Evolutionary conservation across 1,284 basidiomycete species (phyloP).

Genomic region (Ganoderma boninense): DNA sequence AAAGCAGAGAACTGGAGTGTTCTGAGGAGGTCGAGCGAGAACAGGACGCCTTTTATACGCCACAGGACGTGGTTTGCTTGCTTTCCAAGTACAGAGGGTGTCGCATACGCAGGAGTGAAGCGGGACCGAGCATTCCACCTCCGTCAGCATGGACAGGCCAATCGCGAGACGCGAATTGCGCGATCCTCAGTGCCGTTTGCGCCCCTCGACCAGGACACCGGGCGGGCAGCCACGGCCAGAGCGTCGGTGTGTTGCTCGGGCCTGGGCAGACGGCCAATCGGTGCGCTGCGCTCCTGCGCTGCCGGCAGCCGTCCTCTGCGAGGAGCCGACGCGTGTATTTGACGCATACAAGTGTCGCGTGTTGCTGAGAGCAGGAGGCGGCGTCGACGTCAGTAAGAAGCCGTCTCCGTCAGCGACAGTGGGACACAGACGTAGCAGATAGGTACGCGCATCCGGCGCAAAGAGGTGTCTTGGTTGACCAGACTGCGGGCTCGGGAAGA

Average conservation of each 20-base stretch:
- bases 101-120: no score
- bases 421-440: not conserved
- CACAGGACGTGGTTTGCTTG: not conserved
- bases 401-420: not conserved
- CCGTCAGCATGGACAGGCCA: conserved; percentile 14
- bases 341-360: not conserved
- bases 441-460: not conserved
- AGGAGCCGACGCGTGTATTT: not conserved
- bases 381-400: conserved; percentile 2
- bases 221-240: conserved; percentile 15
- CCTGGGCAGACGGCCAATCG: not conserved
- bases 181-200: conserved; percentile 1
- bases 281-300: not conserved
- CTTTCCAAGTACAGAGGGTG: not conserved
- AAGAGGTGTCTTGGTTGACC: not conserved
- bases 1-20: conserved; percentile 12
- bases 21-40: conserved; percentile 6
- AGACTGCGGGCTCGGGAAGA: not conserved
- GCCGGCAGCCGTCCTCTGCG: not conserved
- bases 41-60: conserved; percentile 22
- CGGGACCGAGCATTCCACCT: conserved; percentile 13
- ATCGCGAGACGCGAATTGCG: conserved; percentile 17
- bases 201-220: not conserved
- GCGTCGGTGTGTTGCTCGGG: conserved; percentile 22
- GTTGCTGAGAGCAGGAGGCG: not conserved